Percentiles rank a stretch among this genome's conserved stretches.
Conservation (phyloP, 345 rosid genomes). For the Eutrema yunnanense region DNA sequence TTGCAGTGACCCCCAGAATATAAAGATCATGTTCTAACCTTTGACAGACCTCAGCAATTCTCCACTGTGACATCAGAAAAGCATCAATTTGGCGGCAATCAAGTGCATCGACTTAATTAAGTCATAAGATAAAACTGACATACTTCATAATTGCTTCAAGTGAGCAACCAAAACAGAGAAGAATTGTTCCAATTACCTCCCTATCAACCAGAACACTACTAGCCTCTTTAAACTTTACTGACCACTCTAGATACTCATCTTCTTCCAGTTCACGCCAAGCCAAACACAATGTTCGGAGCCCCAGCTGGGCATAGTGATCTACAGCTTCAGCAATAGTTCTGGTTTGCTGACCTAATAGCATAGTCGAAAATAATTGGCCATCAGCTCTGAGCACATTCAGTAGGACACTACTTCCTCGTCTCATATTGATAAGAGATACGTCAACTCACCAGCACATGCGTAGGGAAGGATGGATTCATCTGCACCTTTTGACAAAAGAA, state of each 20-base stretch:
- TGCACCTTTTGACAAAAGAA: constrained; percentile 91
- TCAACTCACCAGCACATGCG: constrained; percentile 56
- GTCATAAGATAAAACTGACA: neutral
- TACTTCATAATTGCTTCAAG: constrained; percentile 1
- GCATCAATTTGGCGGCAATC: constrained; percentile 22
- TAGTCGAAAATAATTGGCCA: constrained; percentile 8
- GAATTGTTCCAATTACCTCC: constrained; percentile 58
- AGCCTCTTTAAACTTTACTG: constrained; percentile 86
- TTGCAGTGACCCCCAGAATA: constrained; percentile 93
- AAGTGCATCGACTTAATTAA: constrained; percentile 11
- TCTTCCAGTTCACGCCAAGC: constrained; percentile 90
- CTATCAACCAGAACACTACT: constrained; percentile 87
- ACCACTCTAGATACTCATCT: constrained; percentile 85
- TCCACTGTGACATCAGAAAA: constrained; percentile 63
- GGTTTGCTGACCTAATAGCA: constrained; percentile 74
- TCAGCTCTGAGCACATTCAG: constrained; percentile 7
- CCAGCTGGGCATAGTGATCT: constrained; percentile 87
- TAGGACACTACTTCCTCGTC: neutral
- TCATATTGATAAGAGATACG: constrained; percentile 9
- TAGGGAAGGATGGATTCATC: constrained; percentile 93
- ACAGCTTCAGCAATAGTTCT: constrained; percentile 77
- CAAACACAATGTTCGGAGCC: constrained; percentile 90
- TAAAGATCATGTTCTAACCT: constrained; percentile 75
- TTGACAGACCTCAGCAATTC: constrained; percentile 93
- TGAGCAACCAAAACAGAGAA: neutral